A percentile compares a stretch with the other conserved stretches of the same genome.
These are phyloP conservation scores for Cucumis sativus DNA, from an alignment of 306 rosid species.

Conservation along the genomic window Cucumber_9930_V3 NC_026658.2:2059001-2059500, in stretches of 20 bases:
- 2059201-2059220: conserved; percentile 48
- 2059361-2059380: neutral
- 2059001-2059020: neutral
- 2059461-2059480: too few relatives aligned
- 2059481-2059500: too few relatives aligned
- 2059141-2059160: conserved; percentile 64
- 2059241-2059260: conserved; percentile 54
- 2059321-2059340: neutral
- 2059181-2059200: conserved; percentile 47
- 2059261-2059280: conserved; percentile 25
- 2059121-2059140: conserved; percentile 53
- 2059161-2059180: conserved; percentile 40
- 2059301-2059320: neutral
- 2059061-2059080: conserved; percentile 41
- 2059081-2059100: conserved; percentile 61
- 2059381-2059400: neutral
- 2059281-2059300: conserved; percentile 23
- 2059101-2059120: conserved; percentile 49
- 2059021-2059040: neutral
- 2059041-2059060: too few relatives aligned
- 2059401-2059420: neutral
- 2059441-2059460: neutral
- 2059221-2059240: conserved; percentile 40
- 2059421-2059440: neutral
- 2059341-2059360: neutral